phyloP scores from a whole-genome alignment of 176 grass and related monocot genomes.

The Oryza glumipatula region DNA sequence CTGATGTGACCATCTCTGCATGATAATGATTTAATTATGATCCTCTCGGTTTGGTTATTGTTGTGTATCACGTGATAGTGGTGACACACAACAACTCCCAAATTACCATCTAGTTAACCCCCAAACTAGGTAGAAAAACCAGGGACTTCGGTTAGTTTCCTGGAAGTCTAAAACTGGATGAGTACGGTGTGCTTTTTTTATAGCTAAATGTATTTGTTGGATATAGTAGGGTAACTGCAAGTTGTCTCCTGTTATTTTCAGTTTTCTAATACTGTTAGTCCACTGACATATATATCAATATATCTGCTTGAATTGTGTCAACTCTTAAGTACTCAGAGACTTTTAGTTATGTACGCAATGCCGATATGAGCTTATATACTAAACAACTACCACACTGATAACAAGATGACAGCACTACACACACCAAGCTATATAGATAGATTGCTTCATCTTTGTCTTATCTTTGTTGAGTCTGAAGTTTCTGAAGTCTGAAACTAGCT shows the following conservation, averaged over 20 bases:
- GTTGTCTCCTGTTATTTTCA: background rate
- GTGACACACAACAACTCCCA: background rate
- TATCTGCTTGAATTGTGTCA: background rate
- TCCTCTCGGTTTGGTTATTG: background rate
- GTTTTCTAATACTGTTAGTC: background rate
- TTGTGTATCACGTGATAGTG: background rate
- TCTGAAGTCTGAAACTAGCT: background rate
- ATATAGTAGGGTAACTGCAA: background rate
- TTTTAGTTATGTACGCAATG: background rate
- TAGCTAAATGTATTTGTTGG: background rate
- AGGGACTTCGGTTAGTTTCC: background rate
- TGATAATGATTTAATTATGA: background rate
- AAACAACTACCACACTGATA: slow-evolving; percentile 1
- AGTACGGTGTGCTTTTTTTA: background rate
- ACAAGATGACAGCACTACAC: slow-evolving; percentile 35
- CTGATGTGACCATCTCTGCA: slow-evolving; percentile 34
- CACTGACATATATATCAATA: background rate
- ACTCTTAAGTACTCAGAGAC: background rate
- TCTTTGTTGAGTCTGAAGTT: background rate
- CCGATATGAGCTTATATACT: background rate
- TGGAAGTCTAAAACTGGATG: background rate
- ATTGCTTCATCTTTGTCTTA: background rate
- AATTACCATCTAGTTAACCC: background rate
- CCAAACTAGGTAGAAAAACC: background rate
- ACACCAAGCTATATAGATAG: background rate